A percentile compares a stretch with the other conserved stretches of the same genome.
Conservation (phyloP, 192 early-diverging fungal genomes). For the Lobosporangium transversale region DNA sequence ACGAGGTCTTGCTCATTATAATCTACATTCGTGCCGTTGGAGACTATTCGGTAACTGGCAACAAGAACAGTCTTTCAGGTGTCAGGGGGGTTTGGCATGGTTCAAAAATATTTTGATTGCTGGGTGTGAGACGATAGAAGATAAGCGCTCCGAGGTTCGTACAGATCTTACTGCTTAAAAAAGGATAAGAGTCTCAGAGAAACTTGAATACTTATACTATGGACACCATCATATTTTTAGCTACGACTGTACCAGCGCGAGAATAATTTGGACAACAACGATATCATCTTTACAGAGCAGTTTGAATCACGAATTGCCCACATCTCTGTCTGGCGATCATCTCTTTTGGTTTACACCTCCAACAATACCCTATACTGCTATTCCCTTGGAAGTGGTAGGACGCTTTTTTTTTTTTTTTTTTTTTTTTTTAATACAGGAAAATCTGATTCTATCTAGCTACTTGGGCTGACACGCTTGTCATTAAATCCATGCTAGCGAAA, state of each 20-base stretch:
- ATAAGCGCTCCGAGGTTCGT: constrained; percentile 50
- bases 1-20: constrained; percentile 86
- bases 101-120: constrained; percentile 73
- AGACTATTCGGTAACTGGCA: constrained; percentile 90
- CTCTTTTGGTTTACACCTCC: constrained; percentile 67
- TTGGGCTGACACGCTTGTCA: too few species aligned
- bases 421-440: background rate
- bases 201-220: background rate
- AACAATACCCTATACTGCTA: constrained; percentile 62
- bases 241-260: constrained; percentile 79
- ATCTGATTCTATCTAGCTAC: too few species aligned
- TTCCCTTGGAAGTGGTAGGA: constrained; percentile 46
- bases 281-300: constrained; percentile 67
- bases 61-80: constrained; percentile 76
- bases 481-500: constrained; percentile 17
- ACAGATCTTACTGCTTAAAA: background rate
- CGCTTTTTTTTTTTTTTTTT: background rate
- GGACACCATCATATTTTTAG: constrained; percentile 39
- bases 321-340: constrained; percentile 63
- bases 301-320: constrained; percentile 59
- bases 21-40: constrained; percentile 77
- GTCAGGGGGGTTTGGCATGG: constrained; percentile 80
- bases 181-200: background rate
- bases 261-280: constrained; percentile 71
- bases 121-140: constrained; percentile 65